A percentile compares a stretch with the other conserved stretches of the same genome.
Conservation (phyloP, 2,329 filamentous ascomycete genomes). For the Bertia moriformis region DNA sequence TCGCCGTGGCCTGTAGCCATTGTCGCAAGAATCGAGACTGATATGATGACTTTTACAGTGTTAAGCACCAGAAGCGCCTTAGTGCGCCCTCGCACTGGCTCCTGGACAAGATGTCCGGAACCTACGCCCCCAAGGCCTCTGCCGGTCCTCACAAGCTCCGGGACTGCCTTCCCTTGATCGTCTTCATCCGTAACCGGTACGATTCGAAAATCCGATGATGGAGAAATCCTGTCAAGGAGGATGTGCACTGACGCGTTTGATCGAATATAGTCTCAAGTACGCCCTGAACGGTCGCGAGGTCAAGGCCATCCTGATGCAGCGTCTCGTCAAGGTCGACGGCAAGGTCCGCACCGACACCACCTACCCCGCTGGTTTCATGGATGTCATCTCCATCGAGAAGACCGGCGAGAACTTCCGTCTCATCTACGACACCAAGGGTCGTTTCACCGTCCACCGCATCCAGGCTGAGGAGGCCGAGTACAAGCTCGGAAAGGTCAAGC, state of each 20-base stretch:
- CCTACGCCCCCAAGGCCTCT: constrained; percentile 59
- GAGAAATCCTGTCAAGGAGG: too few relatives aligned
- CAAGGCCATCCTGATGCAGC: constrained; percentile 97
- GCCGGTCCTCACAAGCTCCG: constrained; percentile 97
- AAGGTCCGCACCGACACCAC: constrained; percentile 98
- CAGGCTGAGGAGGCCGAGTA: constrained; percentile 97
- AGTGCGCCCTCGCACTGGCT: constrained; percentile 99
- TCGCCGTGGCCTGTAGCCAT: too few relatives aligned
- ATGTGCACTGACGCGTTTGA: background rate
- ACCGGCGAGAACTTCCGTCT: constrained; percentile 99
- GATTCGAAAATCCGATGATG: background rate
- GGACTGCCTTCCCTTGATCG: constrained; percentile 95
- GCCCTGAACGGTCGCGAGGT: constrained; percentile 96
- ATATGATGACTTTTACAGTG: constrained; percentile 32
- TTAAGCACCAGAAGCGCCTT: constrained; percentile 99
- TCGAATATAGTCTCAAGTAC: constrained; percentile 86
- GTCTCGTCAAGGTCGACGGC: constrained; percentile 97
- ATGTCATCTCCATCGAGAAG: constrained; percentile 98
- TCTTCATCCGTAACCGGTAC: constrained; percentile 80
- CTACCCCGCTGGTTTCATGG: constrained; percentile 98
- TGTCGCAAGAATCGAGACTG: background rate
- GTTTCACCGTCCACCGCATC: constrained; percentile 99
- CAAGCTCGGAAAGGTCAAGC: constrained; percentile 99
- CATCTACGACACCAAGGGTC: constrained; percentile 99
- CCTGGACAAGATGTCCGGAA: constrained; percentile 96